Base-by-base conservation (phyloP, 768 basidiomycete genomes). In the Fibroporia radiculosa region DNA sequence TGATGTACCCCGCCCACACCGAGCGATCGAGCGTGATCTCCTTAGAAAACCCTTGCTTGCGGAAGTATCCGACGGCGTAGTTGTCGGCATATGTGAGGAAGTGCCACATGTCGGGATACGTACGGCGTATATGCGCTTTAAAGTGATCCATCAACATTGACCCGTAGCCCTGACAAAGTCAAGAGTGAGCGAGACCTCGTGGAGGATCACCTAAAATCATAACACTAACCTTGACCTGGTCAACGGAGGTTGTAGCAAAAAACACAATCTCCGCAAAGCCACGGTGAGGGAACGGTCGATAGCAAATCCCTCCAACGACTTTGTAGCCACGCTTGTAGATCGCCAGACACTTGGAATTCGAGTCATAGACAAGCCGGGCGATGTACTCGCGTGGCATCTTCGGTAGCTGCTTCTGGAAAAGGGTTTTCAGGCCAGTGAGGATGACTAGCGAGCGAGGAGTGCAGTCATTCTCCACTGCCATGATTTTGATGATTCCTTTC, bases 301-400 rank as follows among this genome's bases (percentile, higher is more conserved):
- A 99, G 59, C 92, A 95, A 52, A 99, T 98, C 4, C 96, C 96
- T 19, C 93, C 95, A 2, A 97, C 95, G 33, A 98, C 95, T 58
- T 93, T 93, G 63, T 80, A 84, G 0, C 96, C 96, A 20, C 84
- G 75, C 65, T 97, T 97, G 59, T 96, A 83, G 58, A 99, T 96
- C 2, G 93, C 96, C 42, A 99, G 75, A 26, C 79, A 78, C 58
- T 85, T 85, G n/a, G 95, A 96, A 57, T 92, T 96, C 29, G 73
- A 69, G 60, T 98, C 96, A 54, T 89, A 89, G 1, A 97, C 95
- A 22, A 98, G 75, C 19, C 96, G 80, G 3, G 96, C 90, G 54
- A 99, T 98, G 60, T 99, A 99, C 61, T 98, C 96, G 57, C 92
- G 74, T 11, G 96, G 96, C 96, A 99, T 98, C 66, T 97, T 97